Base-by-base conservation (phyloP, 768 basidiomycete genomes). In the Kwoniella mangroviensis region DNA sequence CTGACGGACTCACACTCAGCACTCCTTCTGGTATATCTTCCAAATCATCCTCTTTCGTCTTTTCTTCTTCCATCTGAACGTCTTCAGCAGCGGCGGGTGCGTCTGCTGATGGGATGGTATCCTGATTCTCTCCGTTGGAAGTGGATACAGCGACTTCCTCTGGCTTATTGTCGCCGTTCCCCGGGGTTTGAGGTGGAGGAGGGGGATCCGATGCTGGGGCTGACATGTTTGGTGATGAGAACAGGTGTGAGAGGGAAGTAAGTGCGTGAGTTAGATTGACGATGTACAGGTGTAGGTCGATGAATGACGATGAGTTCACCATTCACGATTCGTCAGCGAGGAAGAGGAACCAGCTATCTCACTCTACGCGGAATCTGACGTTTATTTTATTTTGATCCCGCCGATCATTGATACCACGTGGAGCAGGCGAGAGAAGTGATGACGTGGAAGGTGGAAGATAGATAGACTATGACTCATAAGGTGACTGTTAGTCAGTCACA, bases 11-110 rank as follows among this genome's bases (percentile, higher is more conserved):
- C 55, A 94, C 85, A 41, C 87, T 85, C 83, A 90, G 84, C 75
- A 99, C 91, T 43, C 96, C 93, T 72, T 90, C 90, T 1, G 96
- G 94, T 63, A 98, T 91, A 83, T 98, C 95, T 24, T 89, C 90
- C 89, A 92, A 93, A 55, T 89, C 90, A 82, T 95, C 94, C 56
- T 83, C 81, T 26, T 73, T 73, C 1, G 74, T 68, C 56, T 76
- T 68, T 53, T 63, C 73, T 26, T 78, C 75, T 53, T 79, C 77
- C 78, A 81, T 81, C 61, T 69, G 63, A 1, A 78, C 80, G 54
- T 82, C 80, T 60, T 77, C 79, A 12, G 59, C 49, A 15, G 70
- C 79, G 17, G 59, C 49, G 13, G 70, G 51, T 9, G 59, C 21
- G 28, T 66, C 66, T 2, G 63, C 26, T 54, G 62, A 40, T 42